A percentile compares a stretch with the other conserved stretches of the same genome.
Evolutionary conservation across 2,329 filamentous ascomycete species (phyloP).

Genomic region (Grosmannia clavigera): DNA sequence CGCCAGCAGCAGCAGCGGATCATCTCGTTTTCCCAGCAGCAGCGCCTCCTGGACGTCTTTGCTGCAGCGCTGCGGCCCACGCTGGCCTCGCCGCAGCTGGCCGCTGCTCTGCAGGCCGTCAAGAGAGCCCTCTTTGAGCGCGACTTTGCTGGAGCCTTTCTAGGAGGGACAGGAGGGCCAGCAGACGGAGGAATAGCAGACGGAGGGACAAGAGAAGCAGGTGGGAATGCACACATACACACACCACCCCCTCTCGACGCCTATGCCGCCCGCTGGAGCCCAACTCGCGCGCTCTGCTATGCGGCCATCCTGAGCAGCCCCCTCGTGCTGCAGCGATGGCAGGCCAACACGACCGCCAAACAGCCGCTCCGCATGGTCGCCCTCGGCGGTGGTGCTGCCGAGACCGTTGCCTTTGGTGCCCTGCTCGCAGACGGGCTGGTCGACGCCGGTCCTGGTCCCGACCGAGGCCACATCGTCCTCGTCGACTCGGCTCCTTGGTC

Average conservation of each 20-base stretch:
- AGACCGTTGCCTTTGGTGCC: constrained; percentile 43
- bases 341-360: neutral
- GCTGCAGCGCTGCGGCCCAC: constrained; percentile 45
- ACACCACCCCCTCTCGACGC: constrained; percentile 49
- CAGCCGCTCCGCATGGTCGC: constrained; percentile 8
- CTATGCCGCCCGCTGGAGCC: constrained; percentile 87
- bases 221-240: neutral
- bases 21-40: constrained; percentile 6
- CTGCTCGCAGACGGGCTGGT: constrained; percentile 21
- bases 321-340: constrained; percentile 7
- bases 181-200: neutral
- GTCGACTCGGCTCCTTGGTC: constrained; percentile 77
- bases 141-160: constrained; percentile 74
- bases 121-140: constrained; percentile 78
- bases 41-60: constrained; percentile 56
- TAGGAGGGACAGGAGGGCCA: constrained; percentile 20
- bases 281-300: constrained; percentile 74
- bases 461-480: constrained; percentile 39
- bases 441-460: constrained; percentile 1
- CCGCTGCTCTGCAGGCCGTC: constrained; percentile 58
- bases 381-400: constrained; percentile 46
- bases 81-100: constrained; percentile 34
- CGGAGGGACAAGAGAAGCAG: too few relatives aligned
- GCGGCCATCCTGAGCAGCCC: constrained; percentile 34
- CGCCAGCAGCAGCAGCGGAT: constrained; percentile 1